A percentile compares a stretch with the other conserved stretches of the same genome.
These are phyloP conservation scores for Boletus calvinii DNA, from an alignment of 1,284 basidiomycete species.

Conservation along the genomic window DNA sequence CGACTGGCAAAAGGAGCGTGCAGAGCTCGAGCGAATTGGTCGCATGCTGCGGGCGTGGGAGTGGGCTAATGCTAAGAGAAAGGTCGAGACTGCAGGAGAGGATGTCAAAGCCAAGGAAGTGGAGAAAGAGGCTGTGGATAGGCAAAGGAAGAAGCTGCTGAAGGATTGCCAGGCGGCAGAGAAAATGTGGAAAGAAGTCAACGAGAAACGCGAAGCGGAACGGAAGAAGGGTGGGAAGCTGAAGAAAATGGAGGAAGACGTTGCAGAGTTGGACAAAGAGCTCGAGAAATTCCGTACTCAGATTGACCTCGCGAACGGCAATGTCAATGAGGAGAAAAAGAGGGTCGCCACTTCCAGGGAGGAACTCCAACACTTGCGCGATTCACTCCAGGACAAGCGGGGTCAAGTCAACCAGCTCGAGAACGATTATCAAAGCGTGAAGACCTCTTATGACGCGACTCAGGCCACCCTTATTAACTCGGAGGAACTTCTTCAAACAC, in stretches of 20 bases:
- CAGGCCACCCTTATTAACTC: conserved; percentile 68
- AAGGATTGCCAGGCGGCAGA: conserved; percentile 51
- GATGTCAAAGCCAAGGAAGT: conserved; percentile 52
- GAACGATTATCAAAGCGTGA: conserved; percentile 63
- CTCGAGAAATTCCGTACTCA: conserved; percentile 89
- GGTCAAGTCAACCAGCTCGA: conserved; percentile 61
- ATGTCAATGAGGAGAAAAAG: conserved; percentile 79
- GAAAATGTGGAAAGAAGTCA: conserved; percentile 54
- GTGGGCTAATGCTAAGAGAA: conserved; percentile 64
- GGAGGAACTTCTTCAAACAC: conserved; percentile 94
- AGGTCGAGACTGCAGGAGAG: conserved; percentile 47
- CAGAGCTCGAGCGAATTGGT: conserved; percentile 88
- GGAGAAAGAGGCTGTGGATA: conserved; percentile 47
- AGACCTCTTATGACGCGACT: conserved; percentile 68
- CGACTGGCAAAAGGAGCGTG: conserved; percentile 86
- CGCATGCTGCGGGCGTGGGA: conserved; percentile 88
- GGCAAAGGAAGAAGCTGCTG: conserved; percentile 53
- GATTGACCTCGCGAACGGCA: conserved; percentile 78
- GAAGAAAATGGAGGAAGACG: conserved; percentile 74
- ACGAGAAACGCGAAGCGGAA: conserved; percentile 64
- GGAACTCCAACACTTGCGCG: conserved; percentile 61
- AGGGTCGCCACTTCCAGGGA: conserved; percentile 56
- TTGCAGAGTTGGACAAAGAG: conserved; percentile 78
- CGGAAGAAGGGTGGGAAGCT: conserved; percentile 75
- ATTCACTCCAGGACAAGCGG: conserved; percentile 56